Conservation (phyloP, 129 eudicot genomes). For the Helianthus tuberosus region DNA sequence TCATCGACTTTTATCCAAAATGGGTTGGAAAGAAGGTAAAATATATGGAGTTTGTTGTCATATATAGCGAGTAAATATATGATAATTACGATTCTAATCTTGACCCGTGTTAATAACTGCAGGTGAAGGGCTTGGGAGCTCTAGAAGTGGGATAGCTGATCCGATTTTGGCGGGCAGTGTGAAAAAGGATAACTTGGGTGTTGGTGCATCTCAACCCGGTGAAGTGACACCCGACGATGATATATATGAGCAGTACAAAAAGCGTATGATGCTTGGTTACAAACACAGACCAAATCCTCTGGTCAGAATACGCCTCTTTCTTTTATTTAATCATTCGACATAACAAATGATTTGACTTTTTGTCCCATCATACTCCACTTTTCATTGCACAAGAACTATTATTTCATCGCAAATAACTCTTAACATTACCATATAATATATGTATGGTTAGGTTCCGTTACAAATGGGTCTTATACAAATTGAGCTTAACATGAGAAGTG, state of each 20-base stretch:
- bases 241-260: constrained; percentile 86
- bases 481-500: too few relatives aligned
- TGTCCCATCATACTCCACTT: not conserved
- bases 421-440: too few relatives aligned
- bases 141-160: constrained; percentile 71
- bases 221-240: constrained; percentile 84
- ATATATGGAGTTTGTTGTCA: not conserved
- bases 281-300: constrained; percentile 76
- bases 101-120: constrained; percentile 7
- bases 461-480: too few relatives aligned
- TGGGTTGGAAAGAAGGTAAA: constrained; percentile 93
- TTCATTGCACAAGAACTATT: not conserved
- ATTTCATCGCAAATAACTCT: not conserved
- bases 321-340: not conserved
- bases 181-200: constrained; percentile 72
- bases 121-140: constrained; percentile 93
- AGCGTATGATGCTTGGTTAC: constrained; percentile 90
- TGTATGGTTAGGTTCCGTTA: too few relatives aligned
- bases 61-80: not conserved
- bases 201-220: constrained; percentile 80
- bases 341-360: not conserved
- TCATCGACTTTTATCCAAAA: constrained; percentile 76
- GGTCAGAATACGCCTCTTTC: constrained; percentile 32
- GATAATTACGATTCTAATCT: not conserved
- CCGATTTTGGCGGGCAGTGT: constrained; percentile 78